Conservation (phyloP, 768 basidiomycete genomes). For the Udeniomyces megalosporus region DNA sequence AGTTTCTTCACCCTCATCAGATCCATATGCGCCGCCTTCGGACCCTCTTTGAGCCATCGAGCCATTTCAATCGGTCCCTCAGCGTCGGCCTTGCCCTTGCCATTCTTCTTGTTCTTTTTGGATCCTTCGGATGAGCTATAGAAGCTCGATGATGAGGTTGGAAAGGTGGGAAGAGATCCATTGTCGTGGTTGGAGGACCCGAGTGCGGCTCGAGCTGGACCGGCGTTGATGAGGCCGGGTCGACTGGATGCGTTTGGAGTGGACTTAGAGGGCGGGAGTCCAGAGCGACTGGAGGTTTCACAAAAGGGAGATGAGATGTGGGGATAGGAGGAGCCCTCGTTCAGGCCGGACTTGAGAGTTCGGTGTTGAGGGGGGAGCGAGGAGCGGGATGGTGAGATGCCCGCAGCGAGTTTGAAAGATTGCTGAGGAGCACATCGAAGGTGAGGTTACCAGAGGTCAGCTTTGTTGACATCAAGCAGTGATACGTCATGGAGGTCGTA, state of each 20-base stretch:
- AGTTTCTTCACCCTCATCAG: conserved; percentile 75
- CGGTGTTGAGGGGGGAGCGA: background rate
- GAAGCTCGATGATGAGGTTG: background rate
- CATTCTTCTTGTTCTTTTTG: background rate
- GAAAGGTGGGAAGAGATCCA: background rate
- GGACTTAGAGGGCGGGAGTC: background rate
- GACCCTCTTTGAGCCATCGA: conserved; percentile 11
- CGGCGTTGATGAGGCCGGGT: background rate
- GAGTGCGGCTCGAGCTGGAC: background rate
- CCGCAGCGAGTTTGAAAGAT: conserved; percentile 4
- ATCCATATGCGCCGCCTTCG: conserved; percentile 59
- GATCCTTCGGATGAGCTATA: background rate
- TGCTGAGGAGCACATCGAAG: background rate
- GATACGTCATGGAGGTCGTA: background rate
- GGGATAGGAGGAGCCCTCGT: background rate
- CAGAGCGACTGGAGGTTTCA: background rate
- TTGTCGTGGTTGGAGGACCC: conserved; percentile 1
- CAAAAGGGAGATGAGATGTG: background rate
- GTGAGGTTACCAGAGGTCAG: background rate
- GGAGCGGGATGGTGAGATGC: background rate
- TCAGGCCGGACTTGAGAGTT: background rate
- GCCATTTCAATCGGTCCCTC: conserved; percentile 11
- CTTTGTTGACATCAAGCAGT: background rate
- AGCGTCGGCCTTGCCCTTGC: background rate
- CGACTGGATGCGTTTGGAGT: background rate